Conservation (phyloP, 306 rosid species). For the Dalbergia oliveri region DNA sequence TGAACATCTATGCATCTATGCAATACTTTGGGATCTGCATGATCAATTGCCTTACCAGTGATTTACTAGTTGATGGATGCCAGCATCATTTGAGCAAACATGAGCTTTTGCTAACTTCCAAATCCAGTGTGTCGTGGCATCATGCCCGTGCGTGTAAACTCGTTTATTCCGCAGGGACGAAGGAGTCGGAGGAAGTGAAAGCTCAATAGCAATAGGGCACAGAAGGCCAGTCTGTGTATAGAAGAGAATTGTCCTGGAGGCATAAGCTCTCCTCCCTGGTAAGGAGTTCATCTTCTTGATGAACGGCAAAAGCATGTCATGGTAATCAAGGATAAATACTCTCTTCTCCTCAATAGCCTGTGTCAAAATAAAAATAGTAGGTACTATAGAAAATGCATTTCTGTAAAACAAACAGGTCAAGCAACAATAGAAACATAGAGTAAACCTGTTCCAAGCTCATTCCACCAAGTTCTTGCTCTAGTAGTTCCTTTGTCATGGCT, state of each 20-base stretch:
- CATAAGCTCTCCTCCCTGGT: constrained; percentile 84
- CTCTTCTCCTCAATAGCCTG: constrained; percentile 91
- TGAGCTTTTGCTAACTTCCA: constrained; percentile 99
- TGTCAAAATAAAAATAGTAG: constrained; percentile 27
- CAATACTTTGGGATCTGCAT: constrained; percentile 21
- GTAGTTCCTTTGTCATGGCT: constrained; percentile 76
- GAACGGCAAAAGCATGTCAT: constrained; percentile 84
- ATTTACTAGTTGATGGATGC: constrained; percentile 93
- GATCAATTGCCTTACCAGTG: constrained; percentile 72
- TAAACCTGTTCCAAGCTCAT: constrained; percentile 80
- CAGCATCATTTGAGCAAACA: constrained; percentile 89
- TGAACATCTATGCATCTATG: neutral
- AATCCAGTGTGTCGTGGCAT: constrained; percentile 84
- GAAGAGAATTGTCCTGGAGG: constrained; percentile 85
- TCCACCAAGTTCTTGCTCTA: constrained; percentile 81
- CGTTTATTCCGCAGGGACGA: constrained; percentile 59
- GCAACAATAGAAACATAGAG: constrained; percentile 6
- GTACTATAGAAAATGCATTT: constrained; percentile 32
- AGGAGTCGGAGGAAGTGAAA: constrained; percentile 75
- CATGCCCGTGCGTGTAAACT: constrained; percentile 84
- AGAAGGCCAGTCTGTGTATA: constrained; percentile 53
- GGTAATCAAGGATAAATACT: constrained; percentile 84
- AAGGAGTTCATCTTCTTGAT: constrained; percentile 80
- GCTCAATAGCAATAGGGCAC: constrained; percentile 87
- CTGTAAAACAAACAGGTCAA: constrained; percentile 29